Evolutionary conservation across 176 grass and related monocot genomes (phyloP), one percentile per base, ranked within the genome.

Genomic region (Oryza glumipatula): DNA sequence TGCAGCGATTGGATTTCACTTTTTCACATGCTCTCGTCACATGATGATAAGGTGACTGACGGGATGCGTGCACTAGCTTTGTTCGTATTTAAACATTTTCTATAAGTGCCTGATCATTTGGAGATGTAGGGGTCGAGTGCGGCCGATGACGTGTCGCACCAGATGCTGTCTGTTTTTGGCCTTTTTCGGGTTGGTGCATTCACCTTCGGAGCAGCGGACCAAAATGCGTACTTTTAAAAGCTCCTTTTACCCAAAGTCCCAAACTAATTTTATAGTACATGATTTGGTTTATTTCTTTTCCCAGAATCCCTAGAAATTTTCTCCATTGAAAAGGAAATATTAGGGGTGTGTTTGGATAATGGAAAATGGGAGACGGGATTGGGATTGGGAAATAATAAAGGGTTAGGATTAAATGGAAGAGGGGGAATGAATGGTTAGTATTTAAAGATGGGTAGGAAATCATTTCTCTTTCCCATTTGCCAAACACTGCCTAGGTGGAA

Each of bases 1-100:
- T 30, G 28, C 78, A 22, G 15, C 4, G 54, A 73, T 66, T 14
- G 43, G 32, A 22, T 24, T 73, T 79, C 28, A 35, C 68, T 23
- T n/a, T 72, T 65, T 52, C 56, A 51, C 76, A 51, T 66, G 39
- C 54, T 21, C 1, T 15, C 13, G 74, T 61, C 83, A 85, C 75
- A 72, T 65, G 76, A 65, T 65, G 68, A 66, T 66, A 49, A 17
- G 52, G 11, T 0, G 30, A 68, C 21, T 0, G 21, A 68, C 21
- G 48, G 48, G 36, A 46, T 65, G 14, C 9, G 17, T 21, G 67
- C 54, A 24, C 68, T 63, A 10, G 3, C 11, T 47, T 63, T 14
- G 13, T 24, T 24, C 23, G 2, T 45, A 56, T 1, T 56, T 56
- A 19, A 56, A 56, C 7, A 56, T 58, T 52, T 52, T 58, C 54